These are phyloP conservation scores for Xylaria sp. DNA, from an alignment of 2,329 filamentous ascomycete species.

Conservation along the genomic window DNA sequence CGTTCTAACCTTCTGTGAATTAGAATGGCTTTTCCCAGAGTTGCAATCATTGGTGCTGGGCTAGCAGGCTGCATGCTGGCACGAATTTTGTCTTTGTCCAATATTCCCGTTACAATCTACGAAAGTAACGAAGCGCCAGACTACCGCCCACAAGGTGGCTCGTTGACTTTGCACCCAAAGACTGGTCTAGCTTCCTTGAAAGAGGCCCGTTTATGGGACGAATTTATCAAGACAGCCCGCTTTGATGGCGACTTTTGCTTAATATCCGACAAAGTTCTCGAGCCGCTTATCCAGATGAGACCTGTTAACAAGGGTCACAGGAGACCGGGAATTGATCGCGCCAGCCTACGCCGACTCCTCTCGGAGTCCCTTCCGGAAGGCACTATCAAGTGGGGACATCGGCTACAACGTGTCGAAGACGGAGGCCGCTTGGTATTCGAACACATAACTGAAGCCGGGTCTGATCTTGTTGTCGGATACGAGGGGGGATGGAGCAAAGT, in stretches of 20 bases:
- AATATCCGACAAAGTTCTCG: slow-evolving; percentile 47
- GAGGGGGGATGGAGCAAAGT: slow-evolving; percentile 45
- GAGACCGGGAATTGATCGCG: slow-evolving; percentile 58
- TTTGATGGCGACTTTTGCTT: slow-evolving; percentile 55
- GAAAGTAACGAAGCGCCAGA: slow-evolving; percentile 50
- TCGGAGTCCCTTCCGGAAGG: slow-evolving; percentile 47
- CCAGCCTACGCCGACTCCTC: slow-evolving; percentile 47
- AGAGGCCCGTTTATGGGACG: slow-evolving; percentile 51
- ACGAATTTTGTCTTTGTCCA: slow-evolving; percentile 52
- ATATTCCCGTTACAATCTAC: slow-evolving; percentile 52
- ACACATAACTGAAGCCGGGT: slow-evolving; percentile 38
- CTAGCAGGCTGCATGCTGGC: slow-evolving; percentile 55
- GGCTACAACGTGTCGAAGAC: slow-evolving; percentile 43
- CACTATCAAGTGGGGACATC: slow-evolving; percentile 50
- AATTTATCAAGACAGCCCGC: slow-evolving; percentile 53
- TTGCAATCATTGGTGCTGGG: slow-evolving; percentile 54
- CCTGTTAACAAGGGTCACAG: slow-evolving; percentile 40
- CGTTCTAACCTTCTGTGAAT: not conserved
- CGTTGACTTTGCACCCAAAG: slow-evolving; percentile 55
- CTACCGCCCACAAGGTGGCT: slow-evolving; percentile 54
- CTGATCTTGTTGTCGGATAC: slow-evolving; percentile 43
- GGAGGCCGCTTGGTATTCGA: slow-evolving; percentile 43
- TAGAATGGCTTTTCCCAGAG: slow-evolving; percentile 34
- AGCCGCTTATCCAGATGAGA: slow-evolving; percentile 38
- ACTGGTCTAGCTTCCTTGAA: slow-evolving; percentile 55